Base-by-base conservation (phyloP, 352 stramenopile genomes). In the Globisporangium spinosum region DNA sequence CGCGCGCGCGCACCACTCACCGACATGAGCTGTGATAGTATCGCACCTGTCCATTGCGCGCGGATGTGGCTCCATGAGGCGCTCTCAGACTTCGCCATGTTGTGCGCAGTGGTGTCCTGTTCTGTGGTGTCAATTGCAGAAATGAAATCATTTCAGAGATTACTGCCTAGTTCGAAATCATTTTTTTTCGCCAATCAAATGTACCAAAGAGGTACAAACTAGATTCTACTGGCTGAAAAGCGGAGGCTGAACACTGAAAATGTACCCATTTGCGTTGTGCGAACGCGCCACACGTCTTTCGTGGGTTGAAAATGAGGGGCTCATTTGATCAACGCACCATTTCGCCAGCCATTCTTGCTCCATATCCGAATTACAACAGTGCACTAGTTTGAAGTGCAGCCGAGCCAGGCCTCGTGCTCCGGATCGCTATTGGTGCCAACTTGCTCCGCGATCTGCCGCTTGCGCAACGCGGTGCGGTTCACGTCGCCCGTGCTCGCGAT, bases 1-100 rank as follows among this genome's bases (percentile, higher is more conserved):
- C 49, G 40, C 8, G n/a, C n/a, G 13, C 20, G 22, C n/a, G 10
- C 7, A 63, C 27, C 6, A 17, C 23, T 4, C n/a, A 4, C 17
- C 0, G 6, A 9, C 22, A 15, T 20, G 6, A 51, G n/a, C 22
- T 27, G 15, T n/a, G 49, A 5, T n/a, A 13, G 1, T 7, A 56
- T n/a, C 40, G 10, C 17, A 71, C 67, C 53, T 45, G 51, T 64
- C 67, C 67, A 71, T 29, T 67, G 67, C 29, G 59, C 60, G 23
- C 60, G 67, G 51, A 60, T 56, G 40, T 40, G n/a, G n/a, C 40
- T 51, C 35, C 34, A n/a, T 27, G 54, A 25, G 1, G 27, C 12
- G 43, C 29, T 32, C 15, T 38, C 54, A 49, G 40, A n/a, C 25
- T 58, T 25, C 8, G 55, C 22, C 55, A 60, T 60, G 40, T n/a